Evolutionary conservation across 371 early-diverging fungal genomes (phyloP).

Genomic region (Rhizopus delemar): DNA sequence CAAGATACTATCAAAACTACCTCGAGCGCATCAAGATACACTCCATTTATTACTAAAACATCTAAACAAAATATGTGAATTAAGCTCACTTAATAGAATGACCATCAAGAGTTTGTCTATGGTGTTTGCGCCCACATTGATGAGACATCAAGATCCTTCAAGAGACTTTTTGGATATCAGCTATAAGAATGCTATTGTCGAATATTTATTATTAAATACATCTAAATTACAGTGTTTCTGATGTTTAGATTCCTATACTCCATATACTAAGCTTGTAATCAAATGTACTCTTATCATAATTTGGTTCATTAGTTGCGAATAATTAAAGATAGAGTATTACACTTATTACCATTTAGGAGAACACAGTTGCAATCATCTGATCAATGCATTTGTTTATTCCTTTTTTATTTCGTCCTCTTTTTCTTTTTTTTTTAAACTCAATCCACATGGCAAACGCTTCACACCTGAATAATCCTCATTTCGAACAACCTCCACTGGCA

Average conservation of each 20-base stretch:
- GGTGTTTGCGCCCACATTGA: constrained; percentile 90
- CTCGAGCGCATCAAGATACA: constrained; percentile 45
- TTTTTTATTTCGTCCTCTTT: too few relatives aligned
- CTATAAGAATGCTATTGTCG: constrained; percentile 74
- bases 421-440: too few relatives aligned
- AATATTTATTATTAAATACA: constrained; percentile 25
- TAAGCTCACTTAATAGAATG: constrained; percentile 77
- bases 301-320: too few relatives aligned
- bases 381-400: too few relatives aligned
- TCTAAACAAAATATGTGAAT: constrained; percentile 51
- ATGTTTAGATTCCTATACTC: too few relatives aligned
- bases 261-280: too few relatives aligned
- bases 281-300: too few relatives aligned
- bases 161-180: constrained; percentile 81
- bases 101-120: constrained; percentile 84
- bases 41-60: constrained; percentile 34
- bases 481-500: neutral
- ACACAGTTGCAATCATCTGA: too few relatives aligned
- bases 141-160: constrained; percentile 69
- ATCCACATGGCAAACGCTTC: too few relatives aligned
- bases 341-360: too few relatives aligned
- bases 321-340: too few relatives aligned
- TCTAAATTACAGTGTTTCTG: neutral
- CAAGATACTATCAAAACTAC: constrained; percentile 25
- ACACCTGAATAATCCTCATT: neutral